These are phyloP conservation scores for Acanthamoeba sp. DNA, from an alignment of 208 protist species.

Conservation along the genomic window DNA sequence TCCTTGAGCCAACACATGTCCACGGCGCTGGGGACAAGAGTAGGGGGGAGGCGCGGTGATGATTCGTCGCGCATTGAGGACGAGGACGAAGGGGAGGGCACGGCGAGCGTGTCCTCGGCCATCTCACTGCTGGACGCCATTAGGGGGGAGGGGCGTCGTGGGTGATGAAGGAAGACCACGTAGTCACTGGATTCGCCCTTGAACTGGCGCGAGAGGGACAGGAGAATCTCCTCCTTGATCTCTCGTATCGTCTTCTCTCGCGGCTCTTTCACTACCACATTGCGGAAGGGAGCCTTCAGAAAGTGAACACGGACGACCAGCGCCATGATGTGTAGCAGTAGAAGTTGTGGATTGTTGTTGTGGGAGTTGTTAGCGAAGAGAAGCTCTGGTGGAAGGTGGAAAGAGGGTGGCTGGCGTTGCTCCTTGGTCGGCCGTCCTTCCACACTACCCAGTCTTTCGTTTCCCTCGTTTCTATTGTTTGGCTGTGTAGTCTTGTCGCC, in stretches of 20 bases:
- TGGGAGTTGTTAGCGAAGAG: no score
- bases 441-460: no score
- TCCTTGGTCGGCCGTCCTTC: no score
- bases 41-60: neutral
- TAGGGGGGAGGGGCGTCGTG: neutral
- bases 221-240: conserved; percentile 7
- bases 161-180: neutral
- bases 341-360: no score
- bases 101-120: neutral
- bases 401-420: no score
- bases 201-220: neutral
- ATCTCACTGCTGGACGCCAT: neutral
- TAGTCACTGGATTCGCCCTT: conserved; percentile 17
- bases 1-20: neutral
- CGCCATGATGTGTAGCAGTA: neutral
- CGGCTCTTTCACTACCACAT: conserved; percentile 21
- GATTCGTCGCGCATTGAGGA: neutral
- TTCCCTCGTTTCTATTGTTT: neutral
- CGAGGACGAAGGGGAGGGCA: neutral
- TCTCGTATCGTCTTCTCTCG: conserved; percentile 15
- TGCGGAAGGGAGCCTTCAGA: neutral
- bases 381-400: no score
- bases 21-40: neutral
- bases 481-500: neutral
- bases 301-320: conserved; percentile 22